Conservation (phyloP, 2,329 filamentous ascomycete genomes). For the Alternaria longipes region DNA sequence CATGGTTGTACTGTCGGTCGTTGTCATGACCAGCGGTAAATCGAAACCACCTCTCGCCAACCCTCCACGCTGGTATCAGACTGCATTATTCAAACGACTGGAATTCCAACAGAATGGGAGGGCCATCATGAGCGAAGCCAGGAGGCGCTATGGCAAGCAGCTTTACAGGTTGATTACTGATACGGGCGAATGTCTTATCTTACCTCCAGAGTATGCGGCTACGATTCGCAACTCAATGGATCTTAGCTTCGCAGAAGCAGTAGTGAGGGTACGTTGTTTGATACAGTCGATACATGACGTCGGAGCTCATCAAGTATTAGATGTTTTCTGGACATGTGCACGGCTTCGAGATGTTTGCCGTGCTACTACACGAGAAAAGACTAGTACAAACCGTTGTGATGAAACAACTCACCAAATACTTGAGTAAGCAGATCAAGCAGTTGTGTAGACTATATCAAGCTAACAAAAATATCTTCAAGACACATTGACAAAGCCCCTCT, state of each 20-base stretch:
- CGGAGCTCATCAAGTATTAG: background rate
- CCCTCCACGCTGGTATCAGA: background rate
- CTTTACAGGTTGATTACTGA: slow-evolving; percentile 3
- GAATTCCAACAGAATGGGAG: background rate
- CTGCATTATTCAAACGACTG: background rate
- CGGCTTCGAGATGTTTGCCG: slow-evolving; percentile 3
- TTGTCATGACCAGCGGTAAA: background rate
- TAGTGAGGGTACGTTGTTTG: background rate
- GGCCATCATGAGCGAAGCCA: background rate
- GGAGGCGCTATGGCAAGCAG: background rate
- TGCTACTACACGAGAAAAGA: background rate
- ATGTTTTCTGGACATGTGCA: slow-evolving; percentile 1
- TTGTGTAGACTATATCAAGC: too few species aligned
- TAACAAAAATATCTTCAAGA: background rate
- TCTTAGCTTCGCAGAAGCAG: background rate
- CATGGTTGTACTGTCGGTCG: background rate
- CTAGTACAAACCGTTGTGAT: background rate
- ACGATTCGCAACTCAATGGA: background rate
- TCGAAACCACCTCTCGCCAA: background rate
- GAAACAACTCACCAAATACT: slow-evolving; percentile 4
- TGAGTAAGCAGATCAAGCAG: background rate
- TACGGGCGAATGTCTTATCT: background rate
- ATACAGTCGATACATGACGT: too few species aligned
- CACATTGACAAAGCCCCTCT: background rate
- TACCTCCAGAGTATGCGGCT: background rate